Conservation (phyloP, 257 asterid species). For the Striga asiatica region DNA sequence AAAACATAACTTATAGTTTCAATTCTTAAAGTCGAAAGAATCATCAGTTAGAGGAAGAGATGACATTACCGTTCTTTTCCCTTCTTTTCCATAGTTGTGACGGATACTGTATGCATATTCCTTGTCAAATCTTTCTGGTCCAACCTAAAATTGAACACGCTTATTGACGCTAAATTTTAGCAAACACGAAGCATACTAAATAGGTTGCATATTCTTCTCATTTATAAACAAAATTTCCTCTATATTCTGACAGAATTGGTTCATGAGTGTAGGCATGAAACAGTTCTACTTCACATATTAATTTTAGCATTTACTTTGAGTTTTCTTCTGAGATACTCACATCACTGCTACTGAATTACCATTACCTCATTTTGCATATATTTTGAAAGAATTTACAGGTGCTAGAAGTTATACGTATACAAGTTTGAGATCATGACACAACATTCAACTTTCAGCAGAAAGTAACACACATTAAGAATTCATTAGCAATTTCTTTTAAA, state of each 20-base stretch:
- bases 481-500: not conserved
- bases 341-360: not conserved
- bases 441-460: not conserved
- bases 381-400: not conserved
- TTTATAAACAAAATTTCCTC: not conserved
- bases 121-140: constrained; percentile 90
- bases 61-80: constrained; percentile 75
- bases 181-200: constrained; percentile 11
- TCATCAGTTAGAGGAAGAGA: constrained; percentile 10
- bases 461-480: not conserved
- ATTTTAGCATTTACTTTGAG: constrained; percentile 6
- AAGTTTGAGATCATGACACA: not conserved
- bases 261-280: not conserved
- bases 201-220: not conserved
- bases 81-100: constrained; percentile 97
- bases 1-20: constrained; percentile 7
- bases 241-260: not conserved
- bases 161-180: not conserved
- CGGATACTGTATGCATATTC: constrained; percentile 86
- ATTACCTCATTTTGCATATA: constrained; percentile 1
- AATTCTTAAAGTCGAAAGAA: constrained; percentile 1
- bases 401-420: not conserved
- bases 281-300: not conserved
- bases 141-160: constrained; percentile 45
- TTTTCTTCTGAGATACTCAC: not conserved